Evolutionary conservation across 2,329 filamentous ascomycete genomes (phyloP).

Genomic region (Xylaria sp.): DNA sequence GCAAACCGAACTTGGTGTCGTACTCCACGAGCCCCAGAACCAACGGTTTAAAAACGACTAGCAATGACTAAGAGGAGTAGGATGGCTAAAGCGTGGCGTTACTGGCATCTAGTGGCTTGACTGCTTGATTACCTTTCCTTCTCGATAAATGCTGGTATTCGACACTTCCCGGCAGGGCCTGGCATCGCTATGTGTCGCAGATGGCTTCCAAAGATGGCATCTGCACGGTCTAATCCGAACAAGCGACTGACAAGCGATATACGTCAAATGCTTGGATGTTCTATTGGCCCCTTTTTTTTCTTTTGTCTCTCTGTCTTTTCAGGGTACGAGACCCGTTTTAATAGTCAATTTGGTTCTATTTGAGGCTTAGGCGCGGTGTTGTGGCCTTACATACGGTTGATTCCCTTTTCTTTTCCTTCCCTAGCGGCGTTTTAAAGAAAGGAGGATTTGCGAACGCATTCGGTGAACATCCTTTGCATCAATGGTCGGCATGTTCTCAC

Average conservation of each 20-base stretch:
- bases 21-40: background rate
- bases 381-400: background rate
- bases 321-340: slow-evolving; percentile 10
- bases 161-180: background rate
- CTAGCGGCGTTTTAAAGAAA: background rate
- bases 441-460: background rate
- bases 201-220: background rate
- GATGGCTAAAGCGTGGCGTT: slow-evolving; percentile 2
- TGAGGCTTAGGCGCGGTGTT: slow-evolving; percentile 2
- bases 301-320: background rate
- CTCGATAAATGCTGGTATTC: background rate
- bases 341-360: slow-evolving; percentile 8
- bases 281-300: background rate
- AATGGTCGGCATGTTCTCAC: slow-evolving; percentile 1
- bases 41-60: background rate
- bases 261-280: background rate
- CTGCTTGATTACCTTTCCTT: background rate
- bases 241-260: background rate
- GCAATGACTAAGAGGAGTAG: background rate
- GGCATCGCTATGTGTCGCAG: background rate
- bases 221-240: background rate
- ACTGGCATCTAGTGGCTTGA: background rate
- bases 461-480: background rate
- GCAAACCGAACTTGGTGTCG: background rate
- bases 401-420: background rate